Base-by-base conservation (phyloP, 305 asterid genomes). In the Fraxinus latifolia region DNA sequence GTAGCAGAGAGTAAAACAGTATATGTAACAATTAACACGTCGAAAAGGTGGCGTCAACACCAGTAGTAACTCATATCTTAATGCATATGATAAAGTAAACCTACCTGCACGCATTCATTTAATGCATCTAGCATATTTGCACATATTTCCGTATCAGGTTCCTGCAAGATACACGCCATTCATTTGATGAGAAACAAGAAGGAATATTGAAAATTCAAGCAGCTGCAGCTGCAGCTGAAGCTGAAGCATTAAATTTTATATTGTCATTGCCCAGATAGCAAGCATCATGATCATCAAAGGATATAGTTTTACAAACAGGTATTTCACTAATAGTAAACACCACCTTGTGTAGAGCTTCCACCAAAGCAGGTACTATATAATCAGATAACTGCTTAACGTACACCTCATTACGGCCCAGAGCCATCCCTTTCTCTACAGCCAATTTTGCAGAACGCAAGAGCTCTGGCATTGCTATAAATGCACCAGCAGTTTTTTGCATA, bases 281-380 rank as follows among this genome's bases (percentile, higher is more conserved):
- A 67, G 36, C 74, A 65, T 29, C 71, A 2, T 62, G 72, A 23
- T 23, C 72, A 23, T 23, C 72, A 7, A 62, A 62, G 33, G 9
- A 7, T 9, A 23, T 21, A 23, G n/a, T 8, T 23, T 23, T 23
- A 62, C 33, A 25, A 62, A 62, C 31, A 23, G 3, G 33, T 62
- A 62, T 19, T 62, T 67, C 33, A 67, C 74, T 67, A 23, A 14
- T 3, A 5, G 15, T 42, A 83, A 83, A 39, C 37, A 25, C 37
- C 81, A 95, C 99, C 99, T 94, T 95, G 80, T 95, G 99, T 79
- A 95, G 87, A 72, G 98, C 98, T 87, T 95, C 99, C 75, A 94
- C 97, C 82, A 95, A 87, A 79, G 98, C 97, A 82, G 97, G 98
- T 77, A 93, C 31, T 39, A 95, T 92, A 83, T 86, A 95, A 85